A percentile compares a stretch with the other conserved stretches of the same genome.
Evolutionary conservation across 768 basidiomycete species (phyloP).

Genomic region (Xerocomellus chrysenteron): DNA sequence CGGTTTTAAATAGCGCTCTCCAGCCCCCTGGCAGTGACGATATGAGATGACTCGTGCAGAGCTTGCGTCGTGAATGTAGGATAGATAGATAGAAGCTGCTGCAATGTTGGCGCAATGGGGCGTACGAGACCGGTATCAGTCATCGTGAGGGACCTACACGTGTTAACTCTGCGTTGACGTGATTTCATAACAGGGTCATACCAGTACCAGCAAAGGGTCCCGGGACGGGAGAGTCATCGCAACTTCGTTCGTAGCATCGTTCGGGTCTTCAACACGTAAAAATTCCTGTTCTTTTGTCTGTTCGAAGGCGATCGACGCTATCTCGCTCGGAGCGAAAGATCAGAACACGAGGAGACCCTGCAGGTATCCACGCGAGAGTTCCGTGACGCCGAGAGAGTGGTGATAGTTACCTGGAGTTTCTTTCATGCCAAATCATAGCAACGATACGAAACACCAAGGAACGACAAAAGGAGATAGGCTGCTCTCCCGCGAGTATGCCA

Average conservation of each 20-base stretch:
- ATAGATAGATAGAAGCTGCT: constrained; percentile 16
- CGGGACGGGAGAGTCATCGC: not conserved
- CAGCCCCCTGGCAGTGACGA: not conserved
- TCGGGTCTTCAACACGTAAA: constrained; percentile 19
- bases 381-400: constrained; percentile 23
- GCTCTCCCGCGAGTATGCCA: constrained; percentile 3
- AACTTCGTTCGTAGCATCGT: not conserved
- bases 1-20: constrained; percentile 1
- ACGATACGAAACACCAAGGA: not conserved
- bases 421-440: not conserved
- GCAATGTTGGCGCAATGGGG: constrained; percentile 7
- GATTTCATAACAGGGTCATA: constrained; percentile 9
- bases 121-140: not conserved
- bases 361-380: constrained; percentile 21
- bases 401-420: constrained; percentile 6
- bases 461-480: constrained; percentile 5
- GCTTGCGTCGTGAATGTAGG: constrained; percentile 7
- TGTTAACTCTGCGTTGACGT: constrained; percentile 14
- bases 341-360: constrained; percentile 27
- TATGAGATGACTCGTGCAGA: constrained; percentile 2
- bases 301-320: constrained; percentile 6
- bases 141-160: constrained; percentile 17
- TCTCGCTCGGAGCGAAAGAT: constrained; percentile 6
- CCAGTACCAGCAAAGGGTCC: not conserved
- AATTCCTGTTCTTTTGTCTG: not conserved